Evolutionary conservation across 2,329 filamentous ascomycete genomes (phyloP), one percentile per base, ranked within the genome.

Genomic region (Nigrospora osmanthi): DNA sequence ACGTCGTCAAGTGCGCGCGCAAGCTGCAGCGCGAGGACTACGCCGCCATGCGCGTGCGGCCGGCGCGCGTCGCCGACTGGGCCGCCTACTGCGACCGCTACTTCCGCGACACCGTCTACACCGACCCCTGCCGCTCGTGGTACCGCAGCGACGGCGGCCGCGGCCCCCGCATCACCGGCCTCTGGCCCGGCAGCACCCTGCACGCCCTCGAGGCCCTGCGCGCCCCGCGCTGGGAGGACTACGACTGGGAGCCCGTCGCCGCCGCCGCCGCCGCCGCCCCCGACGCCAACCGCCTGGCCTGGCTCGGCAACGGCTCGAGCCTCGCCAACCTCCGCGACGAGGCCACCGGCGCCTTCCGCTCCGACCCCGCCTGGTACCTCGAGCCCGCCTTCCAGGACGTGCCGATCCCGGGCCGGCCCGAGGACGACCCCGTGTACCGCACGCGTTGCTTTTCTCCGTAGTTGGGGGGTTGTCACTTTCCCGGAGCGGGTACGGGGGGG

Each of bases 61-160:
- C 59, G 1, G 62, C 69, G 32, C 57, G 69, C 14, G 67, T 75
- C 23, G 57, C 65, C 17, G 72, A 75, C 47, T 77, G 74, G 52
- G 62, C 60, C 36, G 63, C 60, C 23, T 76, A 72, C 53, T 65
- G 68, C 32, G 63, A 68, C 35, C 64, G 66, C 42, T 72, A 76
- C 51, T 72, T 77, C 54, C 63, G 67, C 50, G 55, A 62, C 6
- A 74, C 70, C 0, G 71, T 76, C 2, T 76, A 73, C 54, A 58
- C 63, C 6, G 71, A 70, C 35, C 55, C 60, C 11, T 79, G 75
- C 56, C 68, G 67, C 47, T 73, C 69, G 43, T 79, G 75, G 75
- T 80, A 79, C 55, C 72, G 73, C 54, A 64, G 66, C 31, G 63
- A 67, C 11, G 63, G 63, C 16, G 68, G 65, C 19, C 56, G 52